Percentiles rank a stretch among this genome's conserved stretches.
Evolutionary conservation across 2,329 filamentous ascomycete genomes (phyloP).

Genomic region (Penicillium occitanis): DNA sequence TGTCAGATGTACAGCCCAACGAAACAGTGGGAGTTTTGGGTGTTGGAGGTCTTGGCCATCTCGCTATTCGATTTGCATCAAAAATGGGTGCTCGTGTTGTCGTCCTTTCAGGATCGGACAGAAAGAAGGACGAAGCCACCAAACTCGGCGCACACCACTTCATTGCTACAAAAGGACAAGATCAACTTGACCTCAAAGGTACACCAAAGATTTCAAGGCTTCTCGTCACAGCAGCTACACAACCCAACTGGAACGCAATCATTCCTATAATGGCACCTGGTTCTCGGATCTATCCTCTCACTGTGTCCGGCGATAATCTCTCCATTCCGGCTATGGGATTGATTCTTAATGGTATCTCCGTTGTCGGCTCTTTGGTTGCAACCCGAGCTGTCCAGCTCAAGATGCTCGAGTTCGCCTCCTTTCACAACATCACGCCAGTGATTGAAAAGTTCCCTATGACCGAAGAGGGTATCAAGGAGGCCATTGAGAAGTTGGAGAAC

Average conservation of each 20-base stretch:
- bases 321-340: conserved; percentile 29
- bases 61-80: conserved; percentile 68
- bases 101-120: conserved; percentile 53
- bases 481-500: conserved; percentile 12
- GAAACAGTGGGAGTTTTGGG: conserved; percentile 71
- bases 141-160: conserved; percentile 55
- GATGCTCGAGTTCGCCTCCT: conserved; percentile 46
- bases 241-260: conserved; percentile 36
- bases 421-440: conserved; percentile 46
- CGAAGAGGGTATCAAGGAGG: conserved; percentile 29
- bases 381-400: conserved; percentile 41
- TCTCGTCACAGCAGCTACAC: conserved; percentile 34
- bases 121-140: conserved; percentile 54
- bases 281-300: conserved; percentile 34
- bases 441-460: conserved; percentile 42
- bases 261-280: conserved; percentile 33
- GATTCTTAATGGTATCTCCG: conserved; percentile 28
- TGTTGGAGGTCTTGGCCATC: conserved; percentile 70
- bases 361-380: conserved; percentile 52
- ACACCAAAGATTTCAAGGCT: conserved; percentile 33
- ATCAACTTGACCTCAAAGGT: conserved; percentile 29
- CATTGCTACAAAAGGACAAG: conserved; percentile 58
- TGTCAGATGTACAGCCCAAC: conserved; percentile 66
- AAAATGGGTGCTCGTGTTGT: conserved; percentile 67
- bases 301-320: conserved; percentile 29